A percentile compares a stretch with the other conserved stretches of the same genome.
phyloP scores from a whole-genome alignment of 2,329 filamentous ascomycete species.

The Chrysosporium queenslandicum region DNA sequence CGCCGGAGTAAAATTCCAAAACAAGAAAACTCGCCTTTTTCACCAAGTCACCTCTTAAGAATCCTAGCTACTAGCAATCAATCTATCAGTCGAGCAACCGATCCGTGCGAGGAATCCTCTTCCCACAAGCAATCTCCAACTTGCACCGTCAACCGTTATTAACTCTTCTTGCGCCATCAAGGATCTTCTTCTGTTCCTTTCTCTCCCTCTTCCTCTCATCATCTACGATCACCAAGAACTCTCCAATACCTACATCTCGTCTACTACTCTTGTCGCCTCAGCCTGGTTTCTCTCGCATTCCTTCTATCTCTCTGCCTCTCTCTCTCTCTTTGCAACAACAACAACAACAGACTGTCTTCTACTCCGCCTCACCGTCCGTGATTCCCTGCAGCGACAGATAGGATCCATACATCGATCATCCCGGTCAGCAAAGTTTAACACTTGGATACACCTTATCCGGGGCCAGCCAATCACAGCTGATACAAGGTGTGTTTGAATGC shows the following conservation, averaged over 20 bases:
- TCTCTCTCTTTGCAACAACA: no score
- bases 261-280: background rate
- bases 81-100: background rate
- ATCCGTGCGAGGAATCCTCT: no score
- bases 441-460: constrained; percentile 1
- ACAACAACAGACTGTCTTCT: no score
- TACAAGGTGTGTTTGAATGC: background rate
- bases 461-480: constrained; percentile 6
- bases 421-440: background rate
- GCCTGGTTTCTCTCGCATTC: background rate
- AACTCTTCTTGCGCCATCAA: no score
- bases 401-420: background rate
- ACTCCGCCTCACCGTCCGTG: no score
- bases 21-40: constrained; percentile 6
- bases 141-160: no score
- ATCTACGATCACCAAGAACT: background rate
- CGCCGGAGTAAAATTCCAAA: constrained; percentile 6
- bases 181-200: no score
- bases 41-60: no score
- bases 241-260: background rate
- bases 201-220: no score
- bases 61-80: background rate
- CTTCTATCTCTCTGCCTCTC: background rate
- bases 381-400: background rate
- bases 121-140: no score